Base-by-base conservation (phyloP, 495 filamentous ascomycete species). In the Lasiosphaeria miniovina region DNA sequence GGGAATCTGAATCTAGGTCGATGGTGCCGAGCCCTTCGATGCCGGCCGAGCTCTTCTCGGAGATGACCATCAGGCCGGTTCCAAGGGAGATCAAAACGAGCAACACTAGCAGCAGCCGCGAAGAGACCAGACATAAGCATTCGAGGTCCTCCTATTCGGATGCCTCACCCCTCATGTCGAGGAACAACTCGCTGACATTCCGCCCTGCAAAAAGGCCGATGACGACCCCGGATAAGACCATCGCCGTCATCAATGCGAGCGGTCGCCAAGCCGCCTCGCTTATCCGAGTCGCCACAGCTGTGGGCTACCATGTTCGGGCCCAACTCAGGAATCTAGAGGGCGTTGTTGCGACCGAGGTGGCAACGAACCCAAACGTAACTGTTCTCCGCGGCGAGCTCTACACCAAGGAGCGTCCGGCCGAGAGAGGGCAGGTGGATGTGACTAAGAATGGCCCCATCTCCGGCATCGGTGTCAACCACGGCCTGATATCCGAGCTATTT, bases 201-300 rank as follows among this genome's bases (percentile, higher is more conserved):
- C 79, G 81, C 15, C 81, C 81, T 4, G 63, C 76, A 11, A 84
- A 84, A 65, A 72, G 81, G 57, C 70, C 75, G 36, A 79, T 76
- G 64, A 77, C 78, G 52, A 79, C 81, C 57, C 79, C 83, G 45
- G 74, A 82, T 66, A 90, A 92, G 76, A 93, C 86, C 51, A 91
- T 96, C 65, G 92, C 90, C 65, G 87, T 94, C 68, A 91, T 96
- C 71, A 98, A 98, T 74, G 87, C 88, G 72, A 90, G 88, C 62
- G 93, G 93, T 60, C 87, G 93, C 61, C 93, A 98, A 80, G 90
- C 92, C 36, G 93, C 93, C 48, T 96, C 91, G 41, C 83, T 98
- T 69, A 91, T 96, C 56, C 88, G 93, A 50, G 92, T 95, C 65
- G 93, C 93, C 24, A 88, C 89, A 9, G 93, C 93, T 36, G 87